Conservation (phyloP, 768 basidiomycete genomes). For the Epithele typhae region DNA sequence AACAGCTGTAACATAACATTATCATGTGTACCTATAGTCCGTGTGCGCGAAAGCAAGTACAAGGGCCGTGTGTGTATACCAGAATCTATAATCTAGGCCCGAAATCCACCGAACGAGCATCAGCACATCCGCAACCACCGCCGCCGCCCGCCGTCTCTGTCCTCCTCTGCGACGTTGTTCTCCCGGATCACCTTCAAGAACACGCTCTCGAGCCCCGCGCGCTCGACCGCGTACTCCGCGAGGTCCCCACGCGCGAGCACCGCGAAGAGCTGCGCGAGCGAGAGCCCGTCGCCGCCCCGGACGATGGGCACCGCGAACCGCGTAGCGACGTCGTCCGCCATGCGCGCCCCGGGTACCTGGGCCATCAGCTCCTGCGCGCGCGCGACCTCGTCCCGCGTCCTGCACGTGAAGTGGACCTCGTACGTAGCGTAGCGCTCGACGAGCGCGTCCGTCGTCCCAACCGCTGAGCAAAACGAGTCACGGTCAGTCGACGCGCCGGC, state of each 20-base stretch:
- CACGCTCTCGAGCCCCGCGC: slow-evolving; percentile 66
- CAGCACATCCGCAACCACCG: slow-evolving; percentile 17
- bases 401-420: slow-evolving; percentile 74
- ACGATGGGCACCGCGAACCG: slow-evolving; percentile 71
- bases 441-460: slow-evolving; percentile 62
- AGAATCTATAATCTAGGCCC: too few relatives aligned
- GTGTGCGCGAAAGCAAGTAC: too few relatives aligned
- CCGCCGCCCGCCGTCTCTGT: slow-evolving; percentile 15
- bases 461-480: slow-evolving; percentile 34
- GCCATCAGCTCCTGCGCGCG: slow-evolving; percentile 60
- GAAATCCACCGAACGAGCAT: too few relatives aligned
- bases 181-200: slow-evolving; percentile 68
- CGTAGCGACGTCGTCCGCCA: slow-evolving; percentile 71
- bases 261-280: slow-evolving; percentile 1
- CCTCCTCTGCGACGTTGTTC: slow-evolving; percentile 53
- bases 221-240: slow-evolving; percentile 48
- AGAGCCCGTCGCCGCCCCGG: neutral
- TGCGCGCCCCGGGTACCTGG: slow-evolving; percentile 54
- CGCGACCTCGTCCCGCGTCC: slow-evolving; percentile 53
- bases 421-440: slow-evolving; percentile 67
- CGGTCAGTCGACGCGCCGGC: too few relatives aligned
- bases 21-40: too few relatives aligned
- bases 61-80: too few relatives aligned
- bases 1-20: too few relatives aligned
- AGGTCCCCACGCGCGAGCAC: neutral